Percentiles rank a stretch among this genome's conserved stretches.
phyloP scores from a whole-genome alignment of 441 rosid genomes.

The Cnidoscolus chayamansa region DNA sequence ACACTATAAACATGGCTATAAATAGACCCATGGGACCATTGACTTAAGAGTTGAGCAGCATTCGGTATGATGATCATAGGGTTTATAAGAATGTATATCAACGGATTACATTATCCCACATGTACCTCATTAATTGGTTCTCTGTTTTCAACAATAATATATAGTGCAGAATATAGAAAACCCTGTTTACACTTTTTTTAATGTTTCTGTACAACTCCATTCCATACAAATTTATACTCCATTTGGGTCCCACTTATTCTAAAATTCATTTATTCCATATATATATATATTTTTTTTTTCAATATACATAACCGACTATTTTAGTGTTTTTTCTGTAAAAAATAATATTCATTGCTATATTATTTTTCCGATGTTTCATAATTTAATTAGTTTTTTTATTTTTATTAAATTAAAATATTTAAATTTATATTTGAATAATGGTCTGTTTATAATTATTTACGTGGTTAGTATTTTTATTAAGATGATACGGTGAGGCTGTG shows the following conservation, averaged over 20 bases:
- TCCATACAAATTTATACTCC: background rate
- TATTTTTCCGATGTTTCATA: too few species aligned
- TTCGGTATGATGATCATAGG: background rate
- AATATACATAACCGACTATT: too few species aligned
- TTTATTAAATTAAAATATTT: too few species aligned
- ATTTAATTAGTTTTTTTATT: too few species aligned
- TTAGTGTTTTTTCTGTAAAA: too few species aligned
- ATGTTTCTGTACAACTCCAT: background rate
- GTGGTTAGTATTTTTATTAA: too few species aligned
- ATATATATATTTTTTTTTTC: too few species aligned
- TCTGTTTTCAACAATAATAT: conserved; percentile 12
- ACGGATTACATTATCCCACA: background rate
- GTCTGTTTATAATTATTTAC: too few species aligned
- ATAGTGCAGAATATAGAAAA: conserved; percentile 14
- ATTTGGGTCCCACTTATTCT: background rate
- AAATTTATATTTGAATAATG: too few species aligned
- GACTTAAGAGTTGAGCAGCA: background rate
- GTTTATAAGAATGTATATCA: background rate
- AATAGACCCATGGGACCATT: background rate
- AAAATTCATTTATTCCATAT: too few species aligned
- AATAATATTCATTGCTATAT: too few species aligned
- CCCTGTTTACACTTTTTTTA: background rate
- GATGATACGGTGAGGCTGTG: background rate
- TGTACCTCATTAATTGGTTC: background rate
- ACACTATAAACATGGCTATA: background rate